These are phyloP conservation scores for Parmelia sp. DNA, from an alignment of 495 filamentous ascomycete genomes.

Conservation along the genomic window DNA sequence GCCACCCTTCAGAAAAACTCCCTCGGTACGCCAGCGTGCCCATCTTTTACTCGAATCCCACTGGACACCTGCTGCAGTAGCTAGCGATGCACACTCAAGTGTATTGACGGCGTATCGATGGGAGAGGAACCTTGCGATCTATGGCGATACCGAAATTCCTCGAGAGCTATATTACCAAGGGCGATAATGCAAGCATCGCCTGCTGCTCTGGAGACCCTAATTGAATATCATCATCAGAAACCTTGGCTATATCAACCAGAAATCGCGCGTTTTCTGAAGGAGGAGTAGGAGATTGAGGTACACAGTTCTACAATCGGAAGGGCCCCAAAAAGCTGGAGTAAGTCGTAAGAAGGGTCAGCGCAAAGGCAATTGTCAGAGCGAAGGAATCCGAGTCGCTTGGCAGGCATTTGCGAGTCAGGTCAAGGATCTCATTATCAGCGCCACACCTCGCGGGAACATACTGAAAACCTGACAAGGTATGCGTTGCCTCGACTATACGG, in stretches of 20 bases:
- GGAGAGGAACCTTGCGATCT: neutral
- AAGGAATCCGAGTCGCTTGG: no score
- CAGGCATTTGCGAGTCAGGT: conserved; percentile 8
- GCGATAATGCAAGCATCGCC: neutral
- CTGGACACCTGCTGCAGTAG: no score
- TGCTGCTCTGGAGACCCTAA: neutral
- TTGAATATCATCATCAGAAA: neutral
- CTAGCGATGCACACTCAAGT: no score
- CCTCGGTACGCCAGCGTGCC: no score
- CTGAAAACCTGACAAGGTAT: conserved; percentile 5
- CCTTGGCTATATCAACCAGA: neutral
- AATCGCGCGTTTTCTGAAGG: no score
- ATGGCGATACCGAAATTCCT: neutral
- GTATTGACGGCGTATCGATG: neutral
- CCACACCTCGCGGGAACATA: neutral
- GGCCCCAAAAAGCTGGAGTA: no score
- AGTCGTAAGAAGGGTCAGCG: neutral
- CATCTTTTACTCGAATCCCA: no score
- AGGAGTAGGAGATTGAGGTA: neutral
- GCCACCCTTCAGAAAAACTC: no score
- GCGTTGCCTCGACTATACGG: conserved; percentile 4
- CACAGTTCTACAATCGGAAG: neutral
- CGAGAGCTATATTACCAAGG: neutral
- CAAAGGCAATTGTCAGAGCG: no score
- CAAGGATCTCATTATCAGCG: conserved; percentile 4